Base-by-base conservation (phyloP, 108 stramenopile genomes). In the Cyclotella atomus region DNA sequence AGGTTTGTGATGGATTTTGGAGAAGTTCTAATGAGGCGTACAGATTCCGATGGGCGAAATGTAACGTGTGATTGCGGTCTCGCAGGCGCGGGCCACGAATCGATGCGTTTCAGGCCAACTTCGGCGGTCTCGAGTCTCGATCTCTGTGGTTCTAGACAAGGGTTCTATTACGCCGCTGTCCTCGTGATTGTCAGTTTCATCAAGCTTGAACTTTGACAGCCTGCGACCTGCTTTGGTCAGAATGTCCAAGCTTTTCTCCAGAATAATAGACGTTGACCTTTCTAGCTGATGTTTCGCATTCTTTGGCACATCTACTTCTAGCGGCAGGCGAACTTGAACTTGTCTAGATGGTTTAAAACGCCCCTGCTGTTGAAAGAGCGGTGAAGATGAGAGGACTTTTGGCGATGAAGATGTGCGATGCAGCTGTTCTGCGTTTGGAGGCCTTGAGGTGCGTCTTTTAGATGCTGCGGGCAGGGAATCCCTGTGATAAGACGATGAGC, bases 1-100 rank as follows among this genome's bases (percentile, higher is more conserved):
- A 15, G 7, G 16, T 36, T 35, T 3, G 32, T 21, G 10, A 61
- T 23, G 35, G 59, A 61, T 5, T 61, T 6, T 3, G 35, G 32
- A 14, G 59, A 36, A 4, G n/a, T 49, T 10, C 20, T 10, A 4
- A 61, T 10, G 21, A 61, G 32, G 9, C 59, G 33, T 61, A 14
- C 8, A 16, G 59, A 19, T 38, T 29, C 32, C 24, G 59, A 24
- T 61, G 59, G 59, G 9, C 32, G 59, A 38, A 61, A 34, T 61
- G 30, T 28, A 30, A 32, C 9, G 7, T 28, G 27, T 3, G 29
- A n/a, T 56, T 28, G 24, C n/a, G 55, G 55, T 28, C 30, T 21
- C 4, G 55, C 4, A 28, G 28, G 35, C 33, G 16, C 34, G 9
- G 32, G 32, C 59, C 33, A 38, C 19, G 59, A 61, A 9, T 61